Evolutionary conservation across 2,329 filamentous ascomycete species (phyloP), one percentile per base, ranked within the genome.

Genomic region (Dactylonectria estremocensis): DNA sequence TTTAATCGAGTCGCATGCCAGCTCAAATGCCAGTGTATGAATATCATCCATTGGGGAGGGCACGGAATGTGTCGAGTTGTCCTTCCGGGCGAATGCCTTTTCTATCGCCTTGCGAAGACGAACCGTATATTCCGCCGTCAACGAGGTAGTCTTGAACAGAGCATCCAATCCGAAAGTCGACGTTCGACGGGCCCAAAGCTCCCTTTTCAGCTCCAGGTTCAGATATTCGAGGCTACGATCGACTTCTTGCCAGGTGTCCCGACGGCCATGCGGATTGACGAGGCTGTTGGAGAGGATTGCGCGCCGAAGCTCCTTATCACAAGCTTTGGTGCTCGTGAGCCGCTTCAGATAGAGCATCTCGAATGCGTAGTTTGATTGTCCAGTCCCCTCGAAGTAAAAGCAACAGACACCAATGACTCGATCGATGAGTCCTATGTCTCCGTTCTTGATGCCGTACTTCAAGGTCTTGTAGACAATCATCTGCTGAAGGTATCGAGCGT

Each of bases 391-490:
- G n/a, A 45, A 45, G 16, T 45, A 45, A 45, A 45, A 45, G 40
- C 40, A 45, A 45, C n/a, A 45, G 40, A 45, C n/a, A 45, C 40
- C 40, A 18, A 45, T n/a, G 40, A 45, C 40, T 45, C 40, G n/a
- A 45, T 45, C 40, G n/a, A 45, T 45, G 40, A 45, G 40, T 18
- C 40, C 40, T 45, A 45, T n/a, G n/a, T 45, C 40, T 45, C 40
- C n/a, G 40, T 45, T 45, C 40, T 45, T 45, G 40, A 45, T 45
- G 40, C 40, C 40, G 40, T 45, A 45, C 40, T 45, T 45, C 40
- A 45, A 45, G n/a, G 40, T 45, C 40, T 45, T 45, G n/a, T 45
- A 45, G 40, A 45, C 40, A 45, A 45, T 45, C 40, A 45, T 45
- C 40, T 45, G 40, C 40, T 45, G 40, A 45, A 45, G 40, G n/a